Conservation (phyloP, 1,139 yeast species). For the Hansenula lynferdii region DNA sequence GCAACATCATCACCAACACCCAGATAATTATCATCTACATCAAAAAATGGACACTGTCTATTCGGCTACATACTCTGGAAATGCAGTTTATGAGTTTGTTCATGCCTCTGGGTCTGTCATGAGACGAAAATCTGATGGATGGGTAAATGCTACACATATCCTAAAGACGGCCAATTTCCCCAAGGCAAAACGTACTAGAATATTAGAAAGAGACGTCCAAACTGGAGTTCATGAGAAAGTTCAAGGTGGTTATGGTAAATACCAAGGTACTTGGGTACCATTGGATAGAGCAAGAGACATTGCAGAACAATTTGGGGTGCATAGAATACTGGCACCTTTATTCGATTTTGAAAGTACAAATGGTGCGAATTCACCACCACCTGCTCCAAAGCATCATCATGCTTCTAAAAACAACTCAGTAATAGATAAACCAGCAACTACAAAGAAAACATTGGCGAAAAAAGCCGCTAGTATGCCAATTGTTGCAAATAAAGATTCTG, state of each 20-base stretch:
- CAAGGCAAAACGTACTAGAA: slow-evolving; percentile 88
- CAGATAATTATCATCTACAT: too few relatives aligned
- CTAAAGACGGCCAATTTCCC: slow-evolving; percentile 93
- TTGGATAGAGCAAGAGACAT: slow-evolving; percentile 48
- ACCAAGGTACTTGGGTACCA: slow-evolving; percentile 98
- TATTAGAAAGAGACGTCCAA: slow-evolving; percentile 87
- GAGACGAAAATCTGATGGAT: slow-evolving; percentile 86
- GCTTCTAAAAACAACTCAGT: slow-evolving; percentile 35
- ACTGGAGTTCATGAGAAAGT: slow-evolving; percentile 86
- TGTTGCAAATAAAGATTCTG: slow-evolving; percentile 17
- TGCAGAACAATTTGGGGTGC: slow-evolving; percentile 72
- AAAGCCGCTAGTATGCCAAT: slow-evolving; percentile 21
- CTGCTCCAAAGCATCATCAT: slow-evolving; percentile 81
- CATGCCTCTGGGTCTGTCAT: slow-evolving; percentile 84
- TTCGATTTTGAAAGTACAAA: slow-evolving; percentile 57
- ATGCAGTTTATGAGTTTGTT: slow-evolving; percentile 84
- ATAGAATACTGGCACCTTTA: slow-evolving; percentile 58
- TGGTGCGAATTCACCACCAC: slow-evolving; percentile 69
- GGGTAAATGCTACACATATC: slow-evolving; percentile 99
- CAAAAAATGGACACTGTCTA: slow-evolving; percentile 33
- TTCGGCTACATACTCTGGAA: slow-evolving; percentile 80
- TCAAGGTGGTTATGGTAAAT: slow-evolving; percentile 96
- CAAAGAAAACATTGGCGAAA: slow-evolving; percentile 14
- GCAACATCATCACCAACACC: too few relatives aligned
- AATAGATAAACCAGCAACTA: slow-evolving; percentile 9